These are phyloP conservation scores for Beauveria brongniartii DNA, from an alignment of 2,329 filamentous ascomycete genomes.

Conservation along the genomic window DNA sequence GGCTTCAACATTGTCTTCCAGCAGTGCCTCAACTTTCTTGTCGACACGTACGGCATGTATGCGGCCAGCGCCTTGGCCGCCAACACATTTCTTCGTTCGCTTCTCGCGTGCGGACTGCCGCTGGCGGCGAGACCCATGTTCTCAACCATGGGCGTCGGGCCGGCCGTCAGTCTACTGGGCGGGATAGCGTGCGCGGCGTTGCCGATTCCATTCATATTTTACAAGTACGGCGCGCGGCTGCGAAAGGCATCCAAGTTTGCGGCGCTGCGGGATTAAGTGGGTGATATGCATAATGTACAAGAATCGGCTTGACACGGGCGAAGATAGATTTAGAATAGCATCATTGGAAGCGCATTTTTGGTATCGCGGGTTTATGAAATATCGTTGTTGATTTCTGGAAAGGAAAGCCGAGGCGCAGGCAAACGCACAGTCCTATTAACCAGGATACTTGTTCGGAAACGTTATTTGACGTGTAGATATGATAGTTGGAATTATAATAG, in stretches of 20 bases:
- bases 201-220: constrained; percentile 51
- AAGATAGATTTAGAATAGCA: neutral
- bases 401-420: neutral
- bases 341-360: neutral
- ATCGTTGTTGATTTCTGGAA: too few relatives aligned
- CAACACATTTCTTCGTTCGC: constrained; percentile 49
- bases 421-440: neutral
- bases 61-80: constrained; percentile 58
- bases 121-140: constrained; percentile 55
- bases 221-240: constrained; percentile 40
- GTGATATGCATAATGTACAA: neutral
- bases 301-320: neutral
- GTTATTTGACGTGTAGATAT: neutral
- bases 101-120: constrained; percentile 46
- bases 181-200: constrained; percentile 38
- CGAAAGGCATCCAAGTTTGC: constrained; percentile 32
- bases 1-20: constrained; percentile 41
- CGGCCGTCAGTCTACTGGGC: constrained; percentile 43
- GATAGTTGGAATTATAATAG: neutral
- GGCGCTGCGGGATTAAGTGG: constrained; percentile 16
- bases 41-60: constrained; percentile 47
- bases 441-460: neutral
- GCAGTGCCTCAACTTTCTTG: constrained; percentile 44
- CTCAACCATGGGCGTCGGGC: constrained; percentile 48
- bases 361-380: neutral